Evolutionary conservation across 192 early-diverging fungal species (phyloP), one percentile per base, ranked within the genome.

Genomic region (Coemansia sp.): DNA sequence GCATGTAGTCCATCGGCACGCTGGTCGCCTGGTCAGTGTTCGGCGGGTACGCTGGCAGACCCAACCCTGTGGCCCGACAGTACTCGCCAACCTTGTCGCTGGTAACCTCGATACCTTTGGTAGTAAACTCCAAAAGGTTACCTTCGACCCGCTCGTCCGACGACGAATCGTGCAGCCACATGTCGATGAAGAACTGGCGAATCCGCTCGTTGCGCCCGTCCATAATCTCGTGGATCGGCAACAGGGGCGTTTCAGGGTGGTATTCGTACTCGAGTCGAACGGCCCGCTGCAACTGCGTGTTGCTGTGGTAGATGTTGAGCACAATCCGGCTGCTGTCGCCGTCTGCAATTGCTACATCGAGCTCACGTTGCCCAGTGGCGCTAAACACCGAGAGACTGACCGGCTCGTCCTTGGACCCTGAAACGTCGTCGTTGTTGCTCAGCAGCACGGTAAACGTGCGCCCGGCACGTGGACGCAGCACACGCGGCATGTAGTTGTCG

Each of bases 1-100:
- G 87, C 54, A 93, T 92, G 70, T 93, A 97, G 81, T 97, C 94
- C 87, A 95, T 89, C 27, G 95, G 95, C 46, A 92, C 91, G 30
- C 56, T 72, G 16, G 84, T 58, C 4, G 84, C 72, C 54, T 83
- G 81, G 64, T 88, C 87, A 45, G 82, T 84, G 67, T 84, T 85
- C 28, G 88, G 86, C 25, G 65, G 69, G 63, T 85, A 87, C 23
- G 71, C 74, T 14, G 84, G 64, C 51, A 80, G 66, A 30, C 84
- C 81, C 64, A 92, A 90, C 57, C 87, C 19, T 0, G 38, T 52
- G 67, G 87, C 76, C 74, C 87, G 83, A 90, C 95, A 97, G 24
- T 86, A 92, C 32, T 87, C 89, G 49, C 91, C 90, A 45, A 97
- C 94, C 49, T 88, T 87, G 69, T 91, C 95, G 69, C 88, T 89